These are phyloP conservation scores for Cordyceps javanica DNA, from an alignment of 2,329 filamentous ascomycete species.

Conservation along the genomic window DNA sequence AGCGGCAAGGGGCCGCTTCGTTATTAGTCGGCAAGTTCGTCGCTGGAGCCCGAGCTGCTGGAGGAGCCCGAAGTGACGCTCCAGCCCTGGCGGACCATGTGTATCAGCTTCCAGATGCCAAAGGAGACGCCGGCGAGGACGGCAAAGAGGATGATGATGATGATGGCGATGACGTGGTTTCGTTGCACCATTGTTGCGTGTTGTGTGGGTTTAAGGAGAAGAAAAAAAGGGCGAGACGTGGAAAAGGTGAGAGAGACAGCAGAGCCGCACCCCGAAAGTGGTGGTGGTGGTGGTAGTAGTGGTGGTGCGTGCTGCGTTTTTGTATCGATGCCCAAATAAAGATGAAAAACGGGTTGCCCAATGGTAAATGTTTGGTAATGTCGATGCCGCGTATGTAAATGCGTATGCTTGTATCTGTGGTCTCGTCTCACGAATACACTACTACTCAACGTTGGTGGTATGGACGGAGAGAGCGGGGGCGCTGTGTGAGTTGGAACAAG, in stretches of 20 bases:
- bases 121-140: slow-evolving; percentile 55
- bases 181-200: slow-evolving; percentile 49
- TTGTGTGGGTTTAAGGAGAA: slow-evolving; percentile 14
- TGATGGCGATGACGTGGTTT: slow-evolving; percentile 64
- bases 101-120: slow-evolving; percentile 57
- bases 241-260: no score
- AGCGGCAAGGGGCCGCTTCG: no score
- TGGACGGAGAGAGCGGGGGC: no score
- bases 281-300: no score
- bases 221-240: not conserved
- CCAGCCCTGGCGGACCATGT: slow-evolving; percentile 40
- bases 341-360: no score
- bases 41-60: slow-evolving; percentile 22
- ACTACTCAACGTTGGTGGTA: no score
- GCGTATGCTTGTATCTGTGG: no score
- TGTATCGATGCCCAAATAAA: slow-evolving; percentile 12
- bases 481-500: no score
- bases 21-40: slow-evolving; percentile 19
- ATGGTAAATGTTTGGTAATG: no score
- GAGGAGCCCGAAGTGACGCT: slow-evolving; percentile 30
- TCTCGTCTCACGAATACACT: no score
- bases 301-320: not conserved
- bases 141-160: slow-evolving; percentile 61
- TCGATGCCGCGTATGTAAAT: no score
- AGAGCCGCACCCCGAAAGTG: no score